These are phyloP conservation scores for Oryza rufipogon DNA, from an alignment of 176 grass and related monocot species.

Conservation along the genomic window DNA sequence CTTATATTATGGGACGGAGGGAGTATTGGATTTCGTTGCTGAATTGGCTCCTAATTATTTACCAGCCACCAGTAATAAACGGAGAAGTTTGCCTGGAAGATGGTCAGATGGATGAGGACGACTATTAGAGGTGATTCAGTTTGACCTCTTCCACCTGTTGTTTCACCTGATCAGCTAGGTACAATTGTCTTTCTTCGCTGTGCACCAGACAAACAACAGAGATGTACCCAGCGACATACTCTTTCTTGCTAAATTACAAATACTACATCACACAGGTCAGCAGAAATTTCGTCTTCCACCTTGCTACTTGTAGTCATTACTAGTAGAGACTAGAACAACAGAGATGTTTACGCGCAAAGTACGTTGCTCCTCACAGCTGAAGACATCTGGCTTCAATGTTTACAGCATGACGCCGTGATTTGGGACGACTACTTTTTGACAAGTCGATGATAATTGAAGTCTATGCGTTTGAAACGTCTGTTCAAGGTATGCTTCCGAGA, in stretches of 20 bases:
- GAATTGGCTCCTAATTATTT: slow-evolving; percentile 4
- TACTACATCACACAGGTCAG: background rate
- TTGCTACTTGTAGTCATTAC: background rate
- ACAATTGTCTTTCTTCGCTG: slow-evolving; percentile 6
- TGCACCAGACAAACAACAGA: slow-evolving; percentile 5
- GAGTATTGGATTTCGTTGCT: slow-evolving; percentile 19
- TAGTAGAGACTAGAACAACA: too few species aligned
- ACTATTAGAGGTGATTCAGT: background rate
- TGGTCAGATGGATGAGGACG: background rate
- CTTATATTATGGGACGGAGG: too few species aligned
- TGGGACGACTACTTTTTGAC: background rate
- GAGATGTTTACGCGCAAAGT: background rate
- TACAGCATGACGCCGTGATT: too few species aligned
- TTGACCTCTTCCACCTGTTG: background rate
- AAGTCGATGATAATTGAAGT: background rate
- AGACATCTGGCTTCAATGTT: background rate
- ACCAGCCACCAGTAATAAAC: background rate
- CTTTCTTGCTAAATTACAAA: background rate
- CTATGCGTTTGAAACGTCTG: background rate
- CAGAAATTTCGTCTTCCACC: background rate
- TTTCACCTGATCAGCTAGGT: background rate
- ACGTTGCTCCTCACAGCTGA: background rate
- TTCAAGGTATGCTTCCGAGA: background rate
- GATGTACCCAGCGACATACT: background rate
- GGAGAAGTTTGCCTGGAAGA: slow-evolving; percentile 29